Evolutionary conservation across 352 stramenopile genomes (phyloP).

Genomic region (Globisporangium solare): DNA sequence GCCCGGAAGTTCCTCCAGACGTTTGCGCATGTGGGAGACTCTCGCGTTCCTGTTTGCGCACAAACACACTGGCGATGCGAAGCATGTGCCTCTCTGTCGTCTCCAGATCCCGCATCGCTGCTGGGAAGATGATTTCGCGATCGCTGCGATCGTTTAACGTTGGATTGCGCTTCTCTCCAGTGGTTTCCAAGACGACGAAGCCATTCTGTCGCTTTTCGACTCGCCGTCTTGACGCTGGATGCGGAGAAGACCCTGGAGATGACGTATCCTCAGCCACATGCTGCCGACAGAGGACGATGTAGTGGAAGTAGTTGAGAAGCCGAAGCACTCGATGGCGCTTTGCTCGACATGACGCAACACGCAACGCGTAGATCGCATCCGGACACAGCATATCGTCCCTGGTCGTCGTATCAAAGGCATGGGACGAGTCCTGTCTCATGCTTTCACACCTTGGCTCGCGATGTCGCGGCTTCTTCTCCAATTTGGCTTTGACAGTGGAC

Average conservation of each 20-base stretch:
- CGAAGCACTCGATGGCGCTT: constrained; percentile 37
- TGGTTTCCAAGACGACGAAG: constrained; percentile 18
- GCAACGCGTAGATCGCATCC: constrained; percentile 27
- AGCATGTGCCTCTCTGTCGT: constrained; percentile 44
- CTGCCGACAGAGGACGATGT: constrained; percentile 17
- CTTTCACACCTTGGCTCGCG: too few relatives aligned
- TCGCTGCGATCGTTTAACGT: background rate
- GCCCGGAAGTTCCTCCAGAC: too few relatives aligned
- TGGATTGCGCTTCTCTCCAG: background rate
- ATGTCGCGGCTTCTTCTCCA: background rate
- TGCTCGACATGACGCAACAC: constrained; percentile 31
- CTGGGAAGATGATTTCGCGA: constrained; percentile 34
- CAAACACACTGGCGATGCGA: constrained; percentile 36
- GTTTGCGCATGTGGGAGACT: constrained; percentile 17
- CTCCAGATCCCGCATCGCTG: constrained; percentile 32
- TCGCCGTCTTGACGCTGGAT: background rate
- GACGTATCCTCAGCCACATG: background rate
- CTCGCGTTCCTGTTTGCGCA: constrained; percentile 39
- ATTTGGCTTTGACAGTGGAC: background rate
- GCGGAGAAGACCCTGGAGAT: background rate
- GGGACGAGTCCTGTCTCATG: too few relatives aligned
- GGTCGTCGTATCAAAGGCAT: too few relatives aligned
- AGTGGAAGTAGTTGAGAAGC: constrained; percentile 48
- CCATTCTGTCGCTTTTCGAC: constrained; percentile 16
- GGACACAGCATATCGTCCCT: constrained; percentile 16